Conservation (phyloP, 208 protist species). For the Leishmania turanica region DNA sequence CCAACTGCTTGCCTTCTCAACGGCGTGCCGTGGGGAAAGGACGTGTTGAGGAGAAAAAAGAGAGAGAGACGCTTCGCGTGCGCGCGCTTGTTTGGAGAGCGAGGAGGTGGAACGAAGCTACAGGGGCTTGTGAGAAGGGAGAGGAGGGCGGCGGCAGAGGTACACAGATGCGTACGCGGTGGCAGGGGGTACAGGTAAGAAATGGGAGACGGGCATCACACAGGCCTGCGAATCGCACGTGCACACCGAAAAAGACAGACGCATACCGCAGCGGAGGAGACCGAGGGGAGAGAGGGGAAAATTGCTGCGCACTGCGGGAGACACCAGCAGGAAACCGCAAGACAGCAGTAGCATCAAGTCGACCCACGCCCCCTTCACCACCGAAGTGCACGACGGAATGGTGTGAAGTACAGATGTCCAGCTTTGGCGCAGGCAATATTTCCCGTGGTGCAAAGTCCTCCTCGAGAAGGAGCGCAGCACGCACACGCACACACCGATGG, state of each 20-base stretch:
- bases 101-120: background rate
- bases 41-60: background rate
- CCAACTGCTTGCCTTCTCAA: background rate
- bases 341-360: background rate
- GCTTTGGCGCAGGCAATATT: background rate
- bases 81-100: background rate
- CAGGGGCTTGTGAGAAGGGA: background rate
- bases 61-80: background rate
- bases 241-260: background rate
- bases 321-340: background rate
- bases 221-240: background rate
- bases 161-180: background rate
- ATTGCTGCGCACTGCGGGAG: background rate
- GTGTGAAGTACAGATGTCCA: background rate
- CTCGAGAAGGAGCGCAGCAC: background rate
- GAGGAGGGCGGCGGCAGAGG: background rate
- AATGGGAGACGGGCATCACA: background rate
- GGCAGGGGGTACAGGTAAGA: background rate
- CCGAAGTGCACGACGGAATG: background rate
- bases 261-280: background rate
- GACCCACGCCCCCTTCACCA: background rate
- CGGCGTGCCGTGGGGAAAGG: background rate
- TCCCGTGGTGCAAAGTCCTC: background rate
- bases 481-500: background rate
- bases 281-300: background rate